Percentiles rank a stretch among this genome's conserved stretches.
Evolutionary conservation across 352 stramenopile genomes (phyloP).

Genomic region (Phytopythium aichiense): DNA sequence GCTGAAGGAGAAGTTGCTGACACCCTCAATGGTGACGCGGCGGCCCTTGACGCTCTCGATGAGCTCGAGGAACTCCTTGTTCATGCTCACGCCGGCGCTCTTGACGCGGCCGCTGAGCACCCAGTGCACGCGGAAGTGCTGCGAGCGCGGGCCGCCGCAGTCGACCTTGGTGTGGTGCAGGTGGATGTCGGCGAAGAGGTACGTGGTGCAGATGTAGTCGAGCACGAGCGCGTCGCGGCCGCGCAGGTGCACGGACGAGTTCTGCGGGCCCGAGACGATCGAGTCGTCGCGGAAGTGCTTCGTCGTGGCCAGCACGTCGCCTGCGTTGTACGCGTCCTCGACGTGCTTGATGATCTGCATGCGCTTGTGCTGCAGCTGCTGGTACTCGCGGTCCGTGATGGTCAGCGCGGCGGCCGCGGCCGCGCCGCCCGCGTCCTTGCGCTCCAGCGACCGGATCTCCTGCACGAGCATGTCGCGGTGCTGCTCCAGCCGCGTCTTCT

Average conservation of each 20-base stretch:
- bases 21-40: slow-evolving; percentile 76
- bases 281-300: slow-evolving; percentile 86
- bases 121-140: slow-evolving; percentile 87
- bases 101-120: slow-evolving; percentile 73
- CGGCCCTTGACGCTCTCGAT: slow-evolving; percentile 80
- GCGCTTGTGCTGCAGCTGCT: slow-evolving; percentile 67
- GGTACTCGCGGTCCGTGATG: slow-evolving; percentile 79
- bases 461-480: slow-evolving; percentile 85
- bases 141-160: slow-evolving; percentile 73
- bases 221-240: slow-evolving; percentile 81
- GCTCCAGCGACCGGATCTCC: slow-evolving; percentile 81
- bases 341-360: slow-evolving; percentile 80
- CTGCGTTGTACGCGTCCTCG: slow-evolving; percentile 76
- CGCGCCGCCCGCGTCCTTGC: slow-evolving; percentile 55
- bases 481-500: slow-evolving; percentile 85
- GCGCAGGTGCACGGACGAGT: slow-evolving; percentile 78
- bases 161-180: slow-evolving; percentile 80
- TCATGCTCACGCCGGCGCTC: slow-evolving; percentile 77
- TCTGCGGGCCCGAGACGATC: slow-evolving; percentile 83
- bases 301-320: slow-evolving; percentile 71
- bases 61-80: slow-evolving; percentile 85
- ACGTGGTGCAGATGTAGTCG: slow-evolving; percentile 85
- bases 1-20: slow-evolving; percentile 87
- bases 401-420: slow-evolving; percentile 47
- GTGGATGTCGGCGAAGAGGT: slow-evolving; percentile 72